Evolutionary conservation across 2,329 filamentous ascomycete genomes (phyloP).

Genomic region (Cephalotrichum gorgonifer): DNA sequence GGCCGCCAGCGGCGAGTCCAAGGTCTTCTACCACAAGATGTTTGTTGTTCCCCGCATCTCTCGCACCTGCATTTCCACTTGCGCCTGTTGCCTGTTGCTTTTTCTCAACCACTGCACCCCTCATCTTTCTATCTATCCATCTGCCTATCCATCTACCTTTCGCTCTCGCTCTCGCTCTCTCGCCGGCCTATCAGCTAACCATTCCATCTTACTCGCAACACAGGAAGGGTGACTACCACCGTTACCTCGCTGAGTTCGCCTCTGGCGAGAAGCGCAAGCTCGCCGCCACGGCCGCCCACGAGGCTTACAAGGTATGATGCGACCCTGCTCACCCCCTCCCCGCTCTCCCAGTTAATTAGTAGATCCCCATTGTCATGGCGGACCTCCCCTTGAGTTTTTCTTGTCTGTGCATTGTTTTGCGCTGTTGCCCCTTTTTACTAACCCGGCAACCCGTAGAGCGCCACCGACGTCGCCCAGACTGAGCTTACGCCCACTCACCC

Average conservation of each 20-base stretch:
- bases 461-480: constrained; percentile 94
- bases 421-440: not conserved
- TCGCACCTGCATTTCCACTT: not conserved
- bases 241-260: constrained; percentile 88
- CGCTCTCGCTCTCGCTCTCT: no score
- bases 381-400: not conserved
- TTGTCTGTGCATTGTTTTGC: not conserved
- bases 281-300: constrained; percentile 75
- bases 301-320: constrained; percentile 85
- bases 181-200: constrained; percentile 6
- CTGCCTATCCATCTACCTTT: no score
- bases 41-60: constrained; percentile 37
- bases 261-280: constrained; percentile 86
- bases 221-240: constrained; percentile 97
- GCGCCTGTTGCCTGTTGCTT: not conserved
- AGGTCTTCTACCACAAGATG: constrained; percentile 99
- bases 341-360: not conserved
- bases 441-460: constrained; percentile 49
- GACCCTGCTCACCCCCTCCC: not conserved
- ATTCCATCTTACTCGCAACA: constrained; percentile 6
- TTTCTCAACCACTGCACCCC: not conserved
- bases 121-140: constrained; percentile 1
- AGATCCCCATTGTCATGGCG: not conserved
- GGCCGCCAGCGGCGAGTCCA: constrained; percentile 93
- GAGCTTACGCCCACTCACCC: constrained; percentile 96